Base-by-base conservation (phyloP, 257 asterid genomes). In the Handroanthus guayacan region DNA sequence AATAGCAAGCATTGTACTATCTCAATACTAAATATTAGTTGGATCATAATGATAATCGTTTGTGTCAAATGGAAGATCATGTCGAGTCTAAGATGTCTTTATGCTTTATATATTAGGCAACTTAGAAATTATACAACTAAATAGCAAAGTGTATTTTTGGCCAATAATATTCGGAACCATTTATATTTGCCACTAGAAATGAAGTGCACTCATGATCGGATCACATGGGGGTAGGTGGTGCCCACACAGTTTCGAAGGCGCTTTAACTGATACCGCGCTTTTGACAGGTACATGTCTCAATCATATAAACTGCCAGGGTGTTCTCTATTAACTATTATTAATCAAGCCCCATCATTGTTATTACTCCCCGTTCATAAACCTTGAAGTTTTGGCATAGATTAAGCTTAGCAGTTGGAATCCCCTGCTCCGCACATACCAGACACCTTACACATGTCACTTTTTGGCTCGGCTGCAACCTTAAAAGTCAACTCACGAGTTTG, bases 201-300 rank as follows among this genome's bases (percentile, higher is more conserved):
- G 16, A 48, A 48, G 60, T 52, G 58, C 18, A 11, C 16, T 62
- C 12, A 14, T 67, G 68, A 67, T 76, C 13, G n/a, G 51, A 69
- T 74, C 76, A 68, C 83, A 69, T 79, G 77, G 72, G 31, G 79
- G 7, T 51, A 54, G 69, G 77, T 63, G 83, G 62, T 74, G 75
- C 41, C 74, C 62, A 43, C 74, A 64, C 78, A 64, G 7, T 66
- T 14, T 20, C 43, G 50, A 51, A 66, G 39, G 52, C 63, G 75
- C 66, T 60, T 71, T 66, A 77, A 67, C 76, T 25, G 69, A 62
- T 50, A 11, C 54, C 76, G 39, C 67, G 73, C 74, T 9, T 72
- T 67, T 75, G 76, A 81, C 79, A 81, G 88, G 84, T 81, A 81
- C 76, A 64, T 56, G 82, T 84, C 86, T n/a, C 86, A 51, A 78